Conservation (phyloP, 306 rosid species). For the Trichosanthes truncata region DNA sequence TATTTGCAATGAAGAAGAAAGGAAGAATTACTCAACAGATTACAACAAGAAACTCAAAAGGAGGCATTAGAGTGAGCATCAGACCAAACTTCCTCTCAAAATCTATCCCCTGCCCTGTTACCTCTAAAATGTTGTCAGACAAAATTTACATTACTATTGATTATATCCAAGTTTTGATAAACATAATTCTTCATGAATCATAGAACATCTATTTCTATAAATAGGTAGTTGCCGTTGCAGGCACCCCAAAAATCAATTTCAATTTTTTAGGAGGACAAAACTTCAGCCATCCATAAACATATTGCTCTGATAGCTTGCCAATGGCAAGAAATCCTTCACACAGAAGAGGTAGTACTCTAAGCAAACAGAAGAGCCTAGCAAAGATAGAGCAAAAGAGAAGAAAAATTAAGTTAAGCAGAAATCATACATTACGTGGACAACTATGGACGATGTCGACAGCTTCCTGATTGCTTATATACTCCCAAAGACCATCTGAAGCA, state of each 20-base stretch:
- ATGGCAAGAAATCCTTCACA: not conserved
- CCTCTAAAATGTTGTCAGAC: not conserved
- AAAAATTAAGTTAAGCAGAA: constrained; percentile 4
- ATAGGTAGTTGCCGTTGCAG: not conserved
- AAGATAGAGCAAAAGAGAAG: constrained; percentile 3
- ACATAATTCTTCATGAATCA: not conserved
- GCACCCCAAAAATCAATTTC: not conserved
- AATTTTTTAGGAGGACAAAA: not conserved
- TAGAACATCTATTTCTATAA: not conserved
- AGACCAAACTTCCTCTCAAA: not conserved
- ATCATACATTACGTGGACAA: constrained; percentile 66
- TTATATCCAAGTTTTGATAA: not conserved
- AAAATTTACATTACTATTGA: not conserved
- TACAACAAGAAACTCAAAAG: not conserved
- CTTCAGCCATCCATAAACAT: not conserved
- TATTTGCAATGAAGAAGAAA: not conserved
- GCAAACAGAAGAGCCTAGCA: not conserved
- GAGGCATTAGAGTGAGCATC: not conserved
- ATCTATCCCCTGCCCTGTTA: not conserved
- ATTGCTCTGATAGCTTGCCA: not conserved
- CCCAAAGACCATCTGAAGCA: constrained; percentile 99
- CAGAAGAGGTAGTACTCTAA: not conserved
- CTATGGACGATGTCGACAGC: constrained; percentile 78
- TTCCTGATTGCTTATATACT: constrained; percentile 78
- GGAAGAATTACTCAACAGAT: not conserved